Percentiles rank a stretch among this genome's conserved stretches.
Conservation (phyloP, 2,329 filamentous ascomycete genomes). For the Aureobasidium sp. region DNA sequence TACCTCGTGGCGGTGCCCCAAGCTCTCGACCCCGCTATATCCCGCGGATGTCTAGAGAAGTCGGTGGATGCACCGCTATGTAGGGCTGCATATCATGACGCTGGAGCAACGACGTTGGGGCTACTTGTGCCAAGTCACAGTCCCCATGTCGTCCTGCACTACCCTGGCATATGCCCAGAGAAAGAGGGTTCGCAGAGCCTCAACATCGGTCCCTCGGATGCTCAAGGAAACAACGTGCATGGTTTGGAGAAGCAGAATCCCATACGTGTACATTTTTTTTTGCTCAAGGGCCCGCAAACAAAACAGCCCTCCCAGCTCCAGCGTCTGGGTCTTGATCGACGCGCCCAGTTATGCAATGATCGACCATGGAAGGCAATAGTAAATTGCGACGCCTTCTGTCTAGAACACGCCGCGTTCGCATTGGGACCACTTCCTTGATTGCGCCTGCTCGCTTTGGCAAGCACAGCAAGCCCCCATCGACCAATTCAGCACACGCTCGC, state of each 20-base stretch:
- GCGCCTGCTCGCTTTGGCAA: not conserved
- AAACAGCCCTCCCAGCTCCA: not conserved
- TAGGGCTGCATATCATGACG: constrained; percentile 9
- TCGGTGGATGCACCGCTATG: not conserved
- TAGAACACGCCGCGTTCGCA: not conserved
- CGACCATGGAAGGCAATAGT: not conserved
- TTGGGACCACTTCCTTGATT: not conserved
- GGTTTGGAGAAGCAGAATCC: not conserved
- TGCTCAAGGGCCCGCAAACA: not conserved
- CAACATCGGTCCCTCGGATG: not conserved
- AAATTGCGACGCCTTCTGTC: constrained; percentile 3
- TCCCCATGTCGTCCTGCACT: not conserved
- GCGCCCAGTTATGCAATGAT: not conserved
- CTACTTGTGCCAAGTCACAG: not conserved
- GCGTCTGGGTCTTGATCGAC: constrained; percentile 1
- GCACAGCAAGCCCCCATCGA: not conserved
- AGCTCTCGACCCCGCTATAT: constrained; percentile 7
- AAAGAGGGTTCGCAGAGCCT: not conserved
- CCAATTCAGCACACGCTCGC: not conserved
- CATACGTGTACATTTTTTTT: not conserved
- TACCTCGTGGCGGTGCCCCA: constrained; percentile 1
- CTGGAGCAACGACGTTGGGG: not conserved
- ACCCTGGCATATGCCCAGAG: not conserved
- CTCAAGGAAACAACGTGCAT: not conserved
- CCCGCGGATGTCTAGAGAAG: not conserved